Conservation (phyloP, 495 filamentous ascomycete species). For the Entonaema liquescens region DNA sequence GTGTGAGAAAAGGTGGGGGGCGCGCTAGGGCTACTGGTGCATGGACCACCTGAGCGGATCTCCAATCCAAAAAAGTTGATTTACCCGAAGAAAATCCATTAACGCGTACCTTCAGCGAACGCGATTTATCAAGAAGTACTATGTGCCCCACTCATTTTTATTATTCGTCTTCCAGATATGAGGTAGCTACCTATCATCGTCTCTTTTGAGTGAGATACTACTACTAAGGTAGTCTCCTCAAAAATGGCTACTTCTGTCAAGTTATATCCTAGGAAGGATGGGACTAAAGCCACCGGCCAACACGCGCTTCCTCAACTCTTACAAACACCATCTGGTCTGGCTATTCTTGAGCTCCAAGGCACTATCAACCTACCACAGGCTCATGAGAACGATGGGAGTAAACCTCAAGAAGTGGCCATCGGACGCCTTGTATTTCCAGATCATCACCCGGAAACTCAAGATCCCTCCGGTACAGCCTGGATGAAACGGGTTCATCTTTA, state of each 20-base stretch:
- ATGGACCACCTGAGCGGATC: constrained; percentile 23
- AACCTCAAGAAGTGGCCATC: constrained; percentile 61
- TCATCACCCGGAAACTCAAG: constrained; percentile 61
- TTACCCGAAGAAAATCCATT: constrained; percentile 33
- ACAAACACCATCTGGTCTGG: constrained; percentile 81
- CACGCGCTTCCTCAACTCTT: constrained; percentile 82
- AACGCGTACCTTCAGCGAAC: background rate
- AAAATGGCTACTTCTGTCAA: constrained; percentile 43
- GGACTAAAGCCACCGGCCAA: background rate
- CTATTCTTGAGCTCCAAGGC: constrained; percentile 90
- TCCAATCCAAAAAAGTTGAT: background rate
- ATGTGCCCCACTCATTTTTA: background rate
- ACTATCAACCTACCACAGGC: constrained; percentile 73
- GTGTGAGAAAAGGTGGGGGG: constrained; percentile 38
- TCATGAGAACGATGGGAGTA: constrained; percentile 28
- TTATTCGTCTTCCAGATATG: background rate
- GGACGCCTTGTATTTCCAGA: constrained; percentile 84
- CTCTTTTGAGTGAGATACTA: background rate
- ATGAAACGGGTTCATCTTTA: constrained; percentile 90
- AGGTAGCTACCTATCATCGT: background rate
- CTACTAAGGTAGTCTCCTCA: constrained; percentile 2
- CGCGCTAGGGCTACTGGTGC: constrained; percentile 38
- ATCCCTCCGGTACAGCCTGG: constrained; percentile 67
- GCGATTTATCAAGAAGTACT: background rate
- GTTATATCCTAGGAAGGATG: constrained; percentile 31